Evolutionary conservation across 2,329 filamentous ascomycete genomes (phyloP), one percentile per base, ranked within the genome.

Genomic region (Claviceps sp.): DNA sequence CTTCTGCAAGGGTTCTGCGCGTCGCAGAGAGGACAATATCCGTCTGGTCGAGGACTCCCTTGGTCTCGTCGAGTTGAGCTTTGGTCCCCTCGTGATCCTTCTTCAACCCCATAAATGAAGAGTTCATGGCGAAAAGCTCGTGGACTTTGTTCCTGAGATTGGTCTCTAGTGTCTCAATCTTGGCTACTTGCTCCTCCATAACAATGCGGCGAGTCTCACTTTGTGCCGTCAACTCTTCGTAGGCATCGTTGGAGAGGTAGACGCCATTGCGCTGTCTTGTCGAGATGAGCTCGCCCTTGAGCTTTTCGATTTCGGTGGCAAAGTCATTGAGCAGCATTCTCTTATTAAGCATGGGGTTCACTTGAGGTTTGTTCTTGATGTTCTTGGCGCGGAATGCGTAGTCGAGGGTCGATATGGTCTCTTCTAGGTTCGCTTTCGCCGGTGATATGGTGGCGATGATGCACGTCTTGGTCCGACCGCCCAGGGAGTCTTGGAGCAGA

Each of bases 351-450:
- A 88, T 79, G 48, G 88, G 86, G 67, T 97, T 98, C 60, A 95
- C 77, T 63, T 98, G 93, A 0, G 93, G 94, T 68, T 96, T 96
- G 69, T 98, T 98, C 48, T 88, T 86, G 61, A 98, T 98, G 60
- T 98, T 97, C 73, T 98, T 98, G 16, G 93, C 93, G 47, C 93
- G 81, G 70, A 97, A 97, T 11, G 93, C 94, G 64, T 98, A 98
- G 66, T 98, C 93, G 1, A 98, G 77, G 0, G 94, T 98, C 0
- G 93, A 97, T 55, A 98, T 97, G 0, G 94, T 98, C 68, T 98
- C 93, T 63, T 98, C 93, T 1, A 98, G 74, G 60, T 97, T 98
- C 68, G 85, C 90, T 67, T 93, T 94, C 7, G 90, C 88, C 1
- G 93, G 90, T 2, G 93, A 97, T 42, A 98, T 79, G 0, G 93